Evolutionary conservation across 768 basidiomycete genomes (phyloP).

Genomic region (Leccinellum rugosiceps): DNA sequence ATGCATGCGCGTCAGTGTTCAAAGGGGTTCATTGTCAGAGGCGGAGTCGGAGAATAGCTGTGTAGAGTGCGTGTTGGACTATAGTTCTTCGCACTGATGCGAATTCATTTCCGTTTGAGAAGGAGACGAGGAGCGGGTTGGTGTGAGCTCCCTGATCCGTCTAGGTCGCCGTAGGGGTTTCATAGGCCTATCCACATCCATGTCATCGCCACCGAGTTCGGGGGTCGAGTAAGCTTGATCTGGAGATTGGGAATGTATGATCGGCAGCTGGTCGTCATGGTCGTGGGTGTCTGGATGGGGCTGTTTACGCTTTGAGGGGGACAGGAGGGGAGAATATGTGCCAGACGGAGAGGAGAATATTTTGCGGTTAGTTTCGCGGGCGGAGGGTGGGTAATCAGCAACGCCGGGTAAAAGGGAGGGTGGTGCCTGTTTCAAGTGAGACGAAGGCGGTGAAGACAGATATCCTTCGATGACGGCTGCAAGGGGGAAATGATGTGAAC

Average conservation of each 20-base stretch:
- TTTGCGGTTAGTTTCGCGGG: conserved; percentile 54
- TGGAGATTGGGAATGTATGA: conserved; percentile 18
- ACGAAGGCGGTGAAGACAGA: conserved; percentile 39
- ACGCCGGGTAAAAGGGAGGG: conserved; percentile 18
- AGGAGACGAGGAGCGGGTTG: conserved; percentile 22
- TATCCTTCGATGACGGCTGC: conserved; percentile 65
- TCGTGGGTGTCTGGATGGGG: conserved; percentile 19
- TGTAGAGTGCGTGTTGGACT: conserved; percentile 17
- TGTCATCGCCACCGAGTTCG: conserved; percentile 27
- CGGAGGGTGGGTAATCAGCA: conserved; percentile 46
- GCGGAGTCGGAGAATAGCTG: conserved; percentile 18
- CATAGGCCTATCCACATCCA: conserved; percentile 33
- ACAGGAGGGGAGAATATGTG: conserved; percentile 29
- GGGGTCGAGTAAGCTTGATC: conserved; percentile 22
- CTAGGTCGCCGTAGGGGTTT: conserved; percentile 35
- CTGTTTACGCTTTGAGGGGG: conserved; percentile 38
- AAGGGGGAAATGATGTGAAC: conserved; percentile 30
- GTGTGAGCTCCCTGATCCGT: conserved; percentile 28
- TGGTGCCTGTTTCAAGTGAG: conserved; percentile 30
- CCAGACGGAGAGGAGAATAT: conserved; percentile 40
- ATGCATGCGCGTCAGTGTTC: conserved; percentile 16
- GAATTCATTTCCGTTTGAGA: conserved; percentile 34
- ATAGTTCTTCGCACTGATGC: conserved; percentile 22
- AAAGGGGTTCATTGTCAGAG: conserved; percentile 24
- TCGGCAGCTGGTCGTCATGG: conserved; percentile 16